These are phyloP conservation scores for Hemisphaericaspora lyxosophila DNA, from an alignment of 1,139 yeast species.

Conservation along the genomic window DNA sequence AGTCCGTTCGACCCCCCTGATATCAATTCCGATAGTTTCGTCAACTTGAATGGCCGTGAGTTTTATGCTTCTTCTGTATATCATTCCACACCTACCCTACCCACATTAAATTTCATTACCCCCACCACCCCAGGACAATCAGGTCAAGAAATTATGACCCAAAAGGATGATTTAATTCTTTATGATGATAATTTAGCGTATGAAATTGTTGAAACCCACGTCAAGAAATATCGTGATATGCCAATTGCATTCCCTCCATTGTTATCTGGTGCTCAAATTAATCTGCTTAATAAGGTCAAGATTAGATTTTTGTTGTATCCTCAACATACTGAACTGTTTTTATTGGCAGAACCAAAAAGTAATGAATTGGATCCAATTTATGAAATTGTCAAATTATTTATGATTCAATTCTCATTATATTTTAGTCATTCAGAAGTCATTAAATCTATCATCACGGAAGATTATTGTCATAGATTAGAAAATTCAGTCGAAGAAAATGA, in stretches of 20 bases:
- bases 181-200: slow-evolving; percentile 29
- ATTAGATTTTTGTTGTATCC: slow-evolving; percentile 43
- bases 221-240: slow-evolving; percentile 32
- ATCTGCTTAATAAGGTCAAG: slow-evolving; percentile 34
- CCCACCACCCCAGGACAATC: slow-evolving; percentile 2
- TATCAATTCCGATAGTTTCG: slow-evolving; percentile 33
- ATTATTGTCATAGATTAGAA: slow-evolving; percentile 34
- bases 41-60: slow-evolving; percentile 34
- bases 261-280: slow-evolving; percentile 20
- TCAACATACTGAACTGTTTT: slow-evolving; percentile 39
- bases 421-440: slow-evolving; percentile 39
- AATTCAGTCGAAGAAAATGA: slow-evolving; percentile 33
- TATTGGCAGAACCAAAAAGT: slow-evolving; percentile 47
- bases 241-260: slow-evolving; percentile 42
- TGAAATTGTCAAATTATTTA: slow-evolving; percentile 60
- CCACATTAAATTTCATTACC: slow-evolving; percentile 23
- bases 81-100: slow-evolving; percentile 21
- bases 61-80: slow-evolving; percentile 32
- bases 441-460: slow-evolving; percentile 34
- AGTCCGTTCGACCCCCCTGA: slow-evolving; percentile 43
- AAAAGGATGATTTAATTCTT: slow-evolving; percentile 18
- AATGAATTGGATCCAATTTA: slow-evolving; percentile 68
- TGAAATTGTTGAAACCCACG: slow-evolving; percentile 29
- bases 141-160: slow-evolving; percentile 18
- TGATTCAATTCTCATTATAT: slow-evolving; percentile 43